These are phyloP conservation scores for Neurospora discreta DNA, from an alignment of 495 filamentous ascomycete species.

Conservation along the genomic window DNA sequence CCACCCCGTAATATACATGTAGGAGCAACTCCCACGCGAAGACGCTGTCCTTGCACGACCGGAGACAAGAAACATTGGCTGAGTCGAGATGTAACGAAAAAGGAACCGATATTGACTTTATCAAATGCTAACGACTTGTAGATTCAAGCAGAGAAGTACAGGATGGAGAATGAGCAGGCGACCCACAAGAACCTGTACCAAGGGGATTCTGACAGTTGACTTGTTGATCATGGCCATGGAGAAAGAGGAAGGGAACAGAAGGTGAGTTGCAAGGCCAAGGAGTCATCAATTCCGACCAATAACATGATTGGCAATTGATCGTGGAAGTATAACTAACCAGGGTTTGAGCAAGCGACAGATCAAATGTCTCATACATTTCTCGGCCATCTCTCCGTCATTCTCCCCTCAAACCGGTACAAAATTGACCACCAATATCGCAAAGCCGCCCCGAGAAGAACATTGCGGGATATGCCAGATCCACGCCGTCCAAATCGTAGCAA, in stretches of 20 bases:
- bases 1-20: too few relatives aligned
- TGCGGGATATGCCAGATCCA: neutral
- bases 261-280: neutral
- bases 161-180: neutral
- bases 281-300: neutral
- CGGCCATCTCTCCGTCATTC: neutral
- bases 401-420: neutral
- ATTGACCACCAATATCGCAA: neutral
- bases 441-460: neutral
- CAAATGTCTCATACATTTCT: neutral
- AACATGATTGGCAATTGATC: neutral
- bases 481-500: neutral
- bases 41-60: too few relatives aligned
- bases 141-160: neutral
- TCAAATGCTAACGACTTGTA: fast-evolving
- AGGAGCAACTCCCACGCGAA: too few relatives aligned
- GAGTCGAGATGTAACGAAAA: too few relatives aligned
- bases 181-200: neutral
- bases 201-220: neutral
- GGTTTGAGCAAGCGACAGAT: neutral
- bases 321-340: neutral
- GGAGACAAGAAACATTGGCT: too few relatives aligned
- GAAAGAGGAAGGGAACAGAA: neutral
- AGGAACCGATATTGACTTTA: too few relatives aligned
- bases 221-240: neutral